phyloP scores from a whole-genome alignment of 164 flowering plant species.

The Houttuynia cordata region DNA sequence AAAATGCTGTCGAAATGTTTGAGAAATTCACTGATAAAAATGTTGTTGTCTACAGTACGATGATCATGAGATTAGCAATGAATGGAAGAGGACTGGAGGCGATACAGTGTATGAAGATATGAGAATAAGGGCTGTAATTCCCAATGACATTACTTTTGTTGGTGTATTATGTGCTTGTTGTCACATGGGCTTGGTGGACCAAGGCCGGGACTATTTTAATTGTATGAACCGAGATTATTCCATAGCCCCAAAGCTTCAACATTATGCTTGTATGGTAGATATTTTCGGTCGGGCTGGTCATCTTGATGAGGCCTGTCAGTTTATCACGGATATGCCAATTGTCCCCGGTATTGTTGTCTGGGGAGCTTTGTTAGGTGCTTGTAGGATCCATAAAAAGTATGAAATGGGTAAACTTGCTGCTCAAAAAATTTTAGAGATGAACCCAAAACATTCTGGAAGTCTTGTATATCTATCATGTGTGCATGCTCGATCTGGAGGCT shows the following conservation, averaged over 20 bases:
- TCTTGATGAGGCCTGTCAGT: conserved; percentile 11
- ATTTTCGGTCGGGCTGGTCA: conserved; percentile 18
- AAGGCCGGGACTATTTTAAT: conserved; percentile 11
- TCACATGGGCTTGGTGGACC: conserved; percentile 15
- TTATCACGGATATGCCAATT: conserved; percentile 15
- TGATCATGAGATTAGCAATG: conserved; percentile 19
- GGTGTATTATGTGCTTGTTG: conserved; percentile 21
- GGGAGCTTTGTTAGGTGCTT: conserved; percentile 16
- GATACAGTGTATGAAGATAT: conserved; percentile 12
- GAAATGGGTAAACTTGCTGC: conserved; percentile 12
- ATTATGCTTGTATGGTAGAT: conserved; percentile 21
- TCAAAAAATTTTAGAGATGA: conserved; percentile 10
- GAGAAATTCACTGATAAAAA: conserved; percentile 9
- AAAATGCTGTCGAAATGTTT: conserved; percentile 12
- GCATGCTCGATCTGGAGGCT: conserved; percentile 11
- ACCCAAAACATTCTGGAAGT: conserved; percentile 13
- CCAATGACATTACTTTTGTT: conserved; percentile 15
- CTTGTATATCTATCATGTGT: conserved; percentile 11
- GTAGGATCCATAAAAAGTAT: conserved; percentile 4
- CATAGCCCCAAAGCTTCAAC: conserved; percentile 17
- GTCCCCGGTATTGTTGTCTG: conserved; percentile 15
- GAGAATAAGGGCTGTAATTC: conserved; percentile 9
- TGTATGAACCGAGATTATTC: conserved; percentile 12
- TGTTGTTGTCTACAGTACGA: conserved; percentile 13
- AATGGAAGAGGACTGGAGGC: conserved; percentile 16